Percentiles rank a stretch among this genome's conserved stretches.
Conservation (phyloP, 768 basidiomycete genomes). For the Psilocybe azurescens region DNA sequence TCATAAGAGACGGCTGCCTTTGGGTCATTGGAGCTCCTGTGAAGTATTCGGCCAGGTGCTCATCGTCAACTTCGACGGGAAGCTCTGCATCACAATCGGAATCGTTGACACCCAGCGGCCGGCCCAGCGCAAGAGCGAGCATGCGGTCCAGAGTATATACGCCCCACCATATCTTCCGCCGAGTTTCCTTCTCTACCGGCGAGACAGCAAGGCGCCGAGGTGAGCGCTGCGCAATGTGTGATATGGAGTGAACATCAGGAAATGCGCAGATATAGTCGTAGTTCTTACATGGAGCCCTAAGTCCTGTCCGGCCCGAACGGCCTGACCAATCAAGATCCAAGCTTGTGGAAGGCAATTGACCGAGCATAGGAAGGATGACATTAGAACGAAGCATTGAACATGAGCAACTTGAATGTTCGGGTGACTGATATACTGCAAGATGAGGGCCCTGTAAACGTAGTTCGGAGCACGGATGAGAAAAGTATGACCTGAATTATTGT, state of each 20-base stretch:
- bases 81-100: constrained; percentile 89
- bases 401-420: constrained; percentile 84
- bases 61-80: constrained; percentile 86
- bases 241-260: constrained; percentile 12
- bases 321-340: constrained; percentile 92
- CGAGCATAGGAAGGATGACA: constrained; percentile 91
- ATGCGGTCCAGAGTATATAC: constrained; percentile 91
- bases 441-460: constrained; percentile 66
- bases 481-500: not conserved
- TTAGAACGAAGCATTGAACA: constrained; percentile 88
- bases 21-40: constrained; percentile 62
- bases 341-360: constrained; percentile 94
- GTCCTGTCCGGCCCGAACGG: constrained; percentile 88
- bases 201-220: constrained; percentile 73
- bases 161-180: constrained; percentile 93
- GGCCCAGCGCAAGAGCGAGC: constrained; percentile 88
- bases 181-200: constrained; percentile 85
- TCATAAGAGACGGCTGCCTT: constrained; percentile 74
- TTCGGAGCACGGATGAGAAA: constrained; percentile 5
- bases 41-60: constrained; percentile 73
- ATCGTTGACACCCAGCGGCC: constrained; percentile 89
- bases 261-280: constrained; percentile 8
- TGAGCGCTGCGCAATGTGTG: constrained; percentile 63
- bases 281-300: constrained; percentile 85
- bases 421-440: constrained; percentile 92